Conservation (phyloP, 2,329 filamentous ascomycete genomes). For the Pyrenophora tritici-repentis region DNA sequence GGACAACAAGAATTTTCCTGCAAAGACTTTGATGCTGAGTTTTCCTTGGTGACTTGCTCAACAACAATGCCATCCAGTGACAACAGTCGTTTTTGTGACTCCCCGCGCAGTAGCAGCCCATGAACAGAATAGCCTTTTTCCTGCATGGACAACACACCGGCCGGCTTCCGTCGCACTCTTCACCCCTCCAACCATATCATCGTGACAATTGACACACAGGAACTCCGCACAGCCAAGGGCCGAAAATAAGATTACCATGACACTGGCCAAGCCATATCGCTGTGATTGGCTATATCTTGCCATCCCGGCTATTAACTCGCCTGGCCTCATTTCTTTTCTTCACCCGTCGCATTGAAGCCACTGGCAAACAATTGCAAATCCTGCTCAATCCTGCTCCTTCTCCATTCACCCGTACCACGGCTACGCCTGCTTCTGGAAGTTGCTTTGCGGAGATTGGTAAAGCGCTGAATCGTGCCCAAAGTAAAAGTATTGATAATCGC, state of each 20-base stretch:
- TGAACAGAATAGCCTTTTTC: not conserved
- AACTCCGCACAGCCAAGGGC: slow-evolving; percentile 10
- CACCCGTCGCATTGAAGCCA: slow-evolving; percentile 15
- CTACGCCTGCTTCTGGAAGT: slow-evolving; percentile 7
- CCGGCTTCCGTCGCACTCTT: not conserved
- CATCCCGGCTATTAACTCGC: slow-evolving; percentile 15
- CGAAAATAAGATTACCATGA: slow-evolving; percentile 32
- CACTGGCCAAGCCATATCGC: slow-evolving; percentile 21
- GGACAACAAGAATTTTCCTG: slow-evolving; percentile 3
- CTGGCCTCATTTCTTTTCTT: slow-evolving; percentile 18
- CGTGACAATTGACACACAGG: slow-evolving; percentile 15
- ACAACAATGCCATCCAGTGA: slow-evolving; percentile 5
- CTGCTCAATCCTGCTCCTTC: slow-evolving; percentile 5
- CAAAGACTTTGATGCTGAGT: slow-evolving; percentile 6
- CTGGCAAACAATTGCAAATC: slow-evolving; percentile 10
- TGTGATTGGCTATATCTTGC: slow-evolving; percentile 27
- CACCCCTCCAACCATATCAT: slow-evolving; percentile 1
- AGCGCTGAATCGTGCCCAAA: not conserved
- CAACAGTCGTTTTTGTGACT: not conserved
- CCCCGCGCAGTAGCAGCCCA: not conserved
- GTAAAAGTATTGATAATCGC: not conserved
- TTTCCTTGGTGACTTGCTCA: not conserved
- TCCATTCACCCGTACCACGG: slow-evolving; percentile 1
- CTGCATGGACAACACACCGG: slow-evolving; percentile 1
- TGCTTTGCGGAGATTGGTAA: not conserved